A percentile compares a stretch with the other conserved stretches of the same genome.
Conservation (phyloP, 768 basidiomycete genomes). For the Jaapia argillacea region DNA sequence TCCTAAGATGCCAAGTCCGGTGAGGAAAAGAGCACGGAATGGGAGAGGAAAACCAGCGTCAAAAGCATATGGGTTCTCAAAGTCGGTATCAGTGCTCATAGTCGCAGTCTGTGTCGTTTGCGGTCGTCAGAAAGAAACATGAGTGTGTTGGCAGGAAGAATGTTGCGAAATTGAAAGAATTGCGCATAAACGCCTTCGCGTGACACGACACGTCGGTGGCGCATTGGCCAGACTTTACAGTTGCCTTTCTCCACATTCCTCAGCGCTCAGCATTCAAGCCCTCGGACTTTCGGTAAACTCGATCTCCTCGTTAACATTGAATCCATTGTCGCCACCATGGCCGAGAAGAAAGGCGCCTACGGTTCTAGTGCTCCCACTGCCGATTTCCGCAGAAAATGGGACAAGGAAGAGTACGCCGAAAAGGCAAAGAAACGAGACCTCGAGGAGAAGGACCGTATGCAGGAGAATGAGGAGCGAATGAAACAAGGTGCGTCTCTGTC, state of each 20-base stretch:
- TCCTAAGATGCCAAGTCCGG: constrained; percentile 70
- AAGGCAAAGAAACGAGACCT: constrained; percentile 73
- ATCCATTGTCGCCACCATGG: no score
- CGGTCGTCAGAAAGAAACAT: no score
- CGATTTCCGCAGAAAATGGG: constrained; percentile 86
- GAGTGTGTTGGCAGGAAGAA: no score
- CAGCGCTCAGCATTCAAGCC: no score
- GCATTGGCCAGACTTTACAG: no score
- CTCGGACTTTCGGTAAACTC: no score
- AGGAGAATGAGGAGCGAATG: constrained; percentile 76
- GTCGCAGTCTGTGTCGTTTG: no score
- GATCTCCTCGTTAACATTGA: no score
- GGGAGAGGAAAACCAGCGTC: constrained; percentile 86
- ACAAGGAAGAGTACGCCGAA: constrained; percentile 86
- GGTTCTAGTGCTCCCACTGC: constrained; percentile 21
- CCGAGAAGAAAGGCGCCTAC: not conserved
- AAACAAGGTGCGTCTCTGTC: constrained; percentile 54
- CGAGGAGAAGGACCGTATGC: constrained; percentile 74
- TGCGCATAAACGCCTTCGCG: no score
- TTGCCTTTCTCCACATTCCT: no score
- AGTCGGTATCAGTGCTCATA: constrained; percentile 22
- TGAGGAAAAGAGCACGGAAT: constrained; percentile 78
- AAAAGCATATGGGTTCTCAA: constrained; percentile 39
- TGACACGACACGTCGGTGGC: no score
- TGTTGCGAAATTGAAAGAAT: no score